phyloP scores from a whole-genome alignment of 495 filamentous ascomycete genomes.

The Lophiotrema nucula region DNA sequence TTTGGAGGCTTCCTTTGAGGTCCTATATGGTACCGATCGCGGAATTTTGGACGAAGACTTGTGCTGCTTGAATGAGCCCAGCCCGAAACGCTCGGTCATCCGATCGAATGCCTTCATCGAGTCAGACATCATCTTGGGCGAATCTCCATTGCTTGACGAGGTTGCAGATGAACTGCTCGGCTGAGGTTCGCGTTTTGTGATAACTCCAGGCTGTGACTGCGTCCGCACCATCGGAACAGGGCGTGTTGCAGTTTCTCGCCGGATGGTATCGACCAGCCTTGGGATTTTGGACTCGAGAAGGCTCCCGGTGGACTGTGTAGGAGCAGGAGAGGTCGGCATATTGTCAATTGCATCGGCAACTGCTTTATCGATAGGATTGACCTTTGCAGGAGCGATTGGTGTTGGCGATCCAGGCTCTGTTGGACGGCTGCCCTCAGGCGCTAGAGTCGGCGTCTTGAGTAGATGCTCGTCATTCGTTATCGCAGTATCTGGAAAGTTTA shows the following conservation, averaged over 20 bases:
- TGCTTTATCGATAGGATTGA: conserved; percentile 21
- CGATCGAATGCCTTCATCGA: conserved; percentile 27
- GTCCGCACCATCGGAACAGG: conserved; percentile 65
- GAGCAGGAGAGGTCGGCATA: conserved; percentile 23
- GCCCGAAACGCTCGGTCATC: conserved; percentile 38
- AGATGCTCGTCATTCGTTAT: conserved; percentile 8
- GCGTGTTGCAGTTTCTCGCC: conserved; percentile 42
- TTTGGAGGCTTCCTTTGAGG: conserved; percentile 60
- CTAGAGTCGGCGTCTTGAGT: conserved; percentile 22
- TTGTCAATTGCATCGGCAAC: conserved; percentile 26
- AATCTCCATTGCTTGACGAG: conserved; percentile 6
- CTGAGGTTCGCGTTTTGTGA: conserved; percentile 17
- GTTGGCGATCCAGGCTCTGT: conserved; percentile 10
- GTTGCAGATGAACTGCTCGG: background rate
- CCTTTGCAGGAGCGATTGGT: conserved; percentile 10
- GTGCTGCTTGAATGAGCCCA: conserved; percentile 56
- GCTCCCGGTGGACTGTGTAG: background rate
- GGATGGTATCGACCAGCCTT: conserved; percentile 38
- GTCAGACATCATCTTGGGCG: conserved; percentile 28
- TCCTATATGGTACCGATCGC: conserved; percentile 66
- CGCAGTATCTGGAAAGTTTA: conserved; percentile 38
- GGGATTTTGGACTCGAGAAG: conserved; percentile 37
- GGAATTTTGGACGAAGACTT: conserved; percentile 71
- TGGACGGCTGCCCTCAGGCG: background rate
- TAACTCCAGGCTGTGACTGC: conserved; percentile 64